Base-by-base conservation (phyloP, 148 eudicot genomes). In the Chenopodium formosanum region DNA sequence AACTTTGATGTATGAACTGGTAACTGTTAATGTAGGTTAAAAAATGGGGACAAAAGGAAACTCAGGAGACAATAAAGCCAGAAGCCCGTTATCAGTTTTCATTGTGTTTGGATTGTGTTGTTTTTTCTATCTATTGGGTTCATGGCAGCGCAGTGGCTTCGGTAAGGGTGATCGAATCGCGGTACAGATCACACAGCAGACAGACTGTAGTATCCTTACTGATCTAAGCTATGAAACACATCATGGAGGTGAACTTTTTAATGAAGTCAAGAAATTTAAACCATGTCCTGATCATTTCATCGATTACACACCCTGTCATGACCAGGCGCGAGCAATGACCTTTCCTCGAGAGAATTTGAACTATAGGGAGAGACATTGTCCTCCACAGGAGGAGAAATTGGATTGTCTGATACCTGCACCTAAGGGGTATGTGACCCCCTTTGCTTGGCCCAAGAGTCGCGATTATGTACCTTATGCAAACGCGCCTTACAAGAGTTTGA, bases 381-480 rank as follows among this genome's bases (percentile, higher is more conserved):
- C 89, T 78, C 86, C 83, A 0, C 83, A 86, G 76, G 87, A 79
- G 40, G 91, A 86, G 75, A 89, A 85, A 40, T 58, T 86, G 63
- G 81, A 60, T 69, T 89, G 91, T 47, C 81, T 87, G 58, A 56
- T 89, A 75, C 91, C 91, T 3, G 91, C 91, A 23, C 90, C 91
- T 6, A 89, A 82, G 77, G 91, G 90, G 6, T 89, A 89, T 80
- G 87, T 87, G 46, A 87, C 90, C 48, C 91, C 91, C 0, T 89
- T 89, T 78, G 80, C 82, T 7, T 89, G 91, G 91, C 91, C 90
- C 9, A 87, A 84, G 78, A 89, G 91, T 70, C 87, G 91, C 2
- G 91, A 89, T 70, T 89, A 85, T 87, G 91, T 89, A 20, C 90
- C 90, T 16, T 89, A 78, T 79, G 91, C 91, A 71, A 89, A 89